Base-by-base conservation (phyloP, 2,329 filamentous ascomycete genomes). In the Hymenoscyphus repandus region DNA sequence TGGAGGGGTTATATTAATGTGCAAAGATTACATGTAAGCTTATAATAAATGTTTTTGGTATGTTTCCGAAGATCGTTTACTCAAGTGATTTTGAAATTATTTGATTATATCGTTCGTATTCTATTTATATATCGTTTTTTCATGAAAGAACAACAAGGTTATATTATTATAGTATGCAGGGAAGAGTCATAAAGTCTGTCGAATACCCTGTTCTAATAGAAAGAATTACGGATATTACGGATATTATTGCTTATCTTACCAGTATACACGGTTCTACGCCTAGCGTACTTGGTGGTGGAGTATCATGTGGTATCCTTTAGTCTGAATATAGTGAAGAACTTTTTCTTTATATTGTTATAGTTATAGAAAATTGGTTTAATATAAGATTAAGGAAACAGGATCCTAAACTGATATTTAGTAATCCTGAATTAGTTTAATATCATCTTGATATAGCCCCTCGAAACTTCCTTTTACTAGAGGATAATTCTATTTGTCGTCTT, bases 111-210 rank as follows among this genome's bases (percentile, higher is more conserved):
- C 37, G 41, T 50, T 50, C 37, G 36, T 40, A 20, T 50, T 46
- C 48, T 33, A 45, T 40, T 42, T 12, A 41, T 50, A 41, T 50
- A 50, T 30, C 42, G 48, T 30, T 50, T 45, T 50, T 50, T 50
- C 22, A 50, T 22, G 10, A 50, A 46, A 41, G 48, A 36, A 50
- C 17, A 46, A 46, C 36, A 22, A 34, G 43, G 49, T 22, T 46
- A 51, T 47, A 51, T 51, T 46, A 34, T 51, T 41, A 51, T 51
- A 18, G 49, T 50, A 50, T 50, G 27, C 7, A 50, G 9, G 42
- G 43, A 47, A 51, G 49, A 41, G 42, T 47, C 27, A 12, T 51
- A 32, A 20, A 51, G 36, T 15, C 42, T 41, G 27, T 51, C 7
- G 42, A 51, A 51, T 22, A 51, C 15, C 20, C 36, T 51, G 3